Evolutionary conservation across 495 filamentous ascomycete genomes (phyloP), one percentile per base, ranked within the genome.

Genomic region (Aspergillus avenaceus): DNA sequence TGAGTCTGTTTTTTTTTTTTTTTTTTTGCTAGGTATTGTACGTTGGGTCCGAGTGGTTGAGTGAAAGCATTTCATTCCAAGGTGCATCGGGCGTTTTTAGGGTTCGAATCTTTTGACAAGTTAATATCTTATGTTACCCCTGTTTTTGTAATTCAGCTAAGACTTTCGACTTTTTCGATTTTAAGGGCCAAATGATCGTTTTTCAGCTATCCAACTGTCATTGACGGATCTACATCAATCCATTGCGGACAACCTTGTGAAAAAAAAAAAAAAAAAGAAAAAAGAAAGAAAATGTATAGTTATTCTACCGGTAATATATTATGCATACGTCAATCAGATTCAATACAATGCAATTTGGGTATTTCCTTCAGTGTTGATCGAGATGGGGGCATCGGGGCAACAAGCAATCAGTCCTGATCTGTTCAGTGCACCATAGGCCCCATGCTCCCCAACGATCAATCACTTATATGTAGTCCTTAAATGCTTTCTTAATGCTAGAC

Each of bases 401-500:
- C 3, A 16, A 43, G 40, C 24, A 50, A 38, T 38, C 21, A 42
- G 3, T 56, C 47, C 28, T 51, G 38, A 56, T 49, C 50, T 56
- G 54, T 47, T 52, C 58, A 41, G 29, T 43, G 46, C 58, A 50
- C 43, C 29, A 53, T 45, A 50, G 45, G n/a, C 11, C 21, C 46
- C 34, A 28, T 45, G 14, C 23, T 32, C 45, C 36, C 27, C 50
- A 49, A 49, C 53, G 18, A 46, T 41, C 32, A 54, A 27, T 26
- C 47, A 54, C 44, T 48, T 25, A 19, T 32, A 34, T 49, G 37
- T 51, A 52, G 40, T 53, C n/a, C n/a, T n/a, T n/a, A n/a, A n/a
- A n/a, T n/a, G n/a, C n/a, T n/a, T n/a, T 41, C 47, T 53, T 23
- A 13, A 50, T 29, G 45, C 51, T 50, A 58, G 54, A 49, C 47